A percentile compares a stretch with the other conserved stretches of the same genome.
Conservation (phyloP, 2,329 filamentous ascomycete genomes). For the Pseudocercospora pini-densiflorae region DNA sequence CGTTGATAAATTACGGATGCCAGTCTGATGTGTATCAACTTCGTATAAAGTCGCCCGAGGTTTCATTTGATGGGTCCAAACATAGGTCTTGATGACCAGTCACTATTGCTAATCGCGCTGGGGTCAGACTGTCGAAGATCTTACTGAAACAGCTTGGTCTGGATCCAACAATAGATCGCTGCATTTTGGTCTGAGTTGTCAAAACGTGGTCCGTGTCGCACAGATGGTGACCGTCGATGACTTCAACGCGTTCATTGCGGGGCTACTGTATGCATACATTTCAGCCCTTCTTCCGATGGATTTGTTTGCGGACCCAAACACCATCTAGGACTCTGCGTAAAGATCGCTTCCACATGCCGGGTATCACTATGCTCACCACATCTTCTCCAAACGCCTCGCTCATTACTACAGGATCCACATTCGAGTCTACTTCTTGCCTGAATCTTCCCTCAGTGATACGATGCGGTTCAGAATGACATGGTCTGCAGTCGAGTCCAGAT, state of each 20-base stretch:
- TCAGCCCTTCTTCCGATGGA: background rate
- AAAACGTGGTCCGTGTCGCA: no score
- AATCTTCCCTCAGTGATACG: conserved; percentile 87
- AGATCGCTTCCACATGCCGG: background rate
- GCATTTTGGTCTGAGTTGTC: no score
- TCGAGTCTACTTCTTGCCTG: conserved; percentile 60
- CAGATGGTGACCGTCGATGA: no score
- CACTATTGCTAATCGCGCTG: no score
- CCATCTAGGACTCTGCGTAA: background rate
- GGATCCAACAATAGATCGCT: no score
- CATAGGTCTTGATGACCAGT: no score
- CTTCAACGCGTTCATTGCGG: background rate
- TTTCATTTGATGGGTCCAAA: no score
- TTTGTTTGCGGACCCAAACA: background rate
- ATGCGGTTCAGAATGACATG: conserved; percentile 89
- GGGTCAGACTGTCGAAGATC: no score
- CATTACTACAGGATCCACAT: background rate
- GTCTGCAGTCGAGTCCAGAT: conserved; percentile 66
- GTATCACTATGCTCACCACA: conserved; percentile 2
- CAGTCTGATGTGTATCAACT: no score
- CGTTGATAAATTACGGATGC: no score
- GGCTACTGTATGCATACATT: background rate
- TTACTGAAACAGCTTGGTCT: no score
- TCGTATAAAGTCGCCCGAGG: no score
- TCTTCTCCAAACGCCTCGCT: conserved; percentile 1